These are phyloP conservation scores for Candida patagonica DNA, from an alignment of 805 yeast species.

Conservation along the genomic window DNA sequence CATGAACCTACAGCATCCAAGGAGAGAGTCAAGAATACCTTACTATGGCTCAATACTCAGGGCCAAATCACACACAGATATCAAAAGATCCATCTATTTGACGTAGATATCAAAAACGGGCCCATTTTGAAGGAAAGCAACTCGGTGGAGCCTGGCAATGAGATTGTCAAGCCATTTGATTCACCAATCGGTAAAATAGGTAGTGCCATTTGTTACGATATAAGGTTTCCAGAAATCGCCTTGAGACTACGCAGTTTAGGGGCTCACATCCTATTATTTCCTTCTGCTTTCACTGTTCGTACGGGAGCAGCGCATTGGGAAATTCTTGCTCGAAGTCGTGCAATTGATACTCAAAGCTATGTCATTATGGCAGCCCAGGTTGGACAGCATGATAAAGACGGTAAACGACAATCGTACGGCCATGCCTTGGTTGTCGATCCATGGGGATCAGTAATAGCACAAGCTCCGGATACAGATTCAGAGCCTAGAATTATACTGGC, in stretches of 20 bases:
- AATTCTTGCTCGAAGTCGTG: constrained; percentile 68
- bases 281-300: constrained; percentile 86
- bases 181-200: constrained; percentile 46
- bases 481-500: constrained; percentile 46
- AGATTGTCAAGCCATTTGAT: constrained; percentile 43
- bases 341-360: constrained; percentile 79
- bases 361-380: constrained; percentile 86
- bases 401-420: constrained; percentile 70
- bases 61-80: constrained; percentile 66
- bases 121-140: constrained; percentile 70
- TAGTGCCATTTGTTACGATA: constrained; percentile 57
- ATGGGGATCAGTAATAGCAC: constrained; percentile 72
- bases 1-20: constrained; percentile 56
- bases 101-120: constrained; percentile 72
- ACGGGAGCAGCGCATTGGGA: constrained; percentile 94
- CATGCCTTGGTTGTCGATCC: constrained; percentile 85
- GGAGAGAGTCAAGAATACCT: constrained; percentile 55
- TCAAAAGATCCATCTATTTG: constrained; percentile 83
- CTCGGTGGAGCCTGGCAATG: constrained; percentile 71
- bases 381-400: constrained; percentile 57
- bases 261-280: constrained; percentile 70
- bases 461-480: constrained; percentile 38
- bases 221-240: constrained; percentile 78
- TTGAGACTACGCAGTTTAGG: constrained; percentile 54
- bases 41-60: constrained; percentile 54